Conservation (phyloP, 2,329 filamentous ascomycete species). For the Neonectria coccinea region DNA sequence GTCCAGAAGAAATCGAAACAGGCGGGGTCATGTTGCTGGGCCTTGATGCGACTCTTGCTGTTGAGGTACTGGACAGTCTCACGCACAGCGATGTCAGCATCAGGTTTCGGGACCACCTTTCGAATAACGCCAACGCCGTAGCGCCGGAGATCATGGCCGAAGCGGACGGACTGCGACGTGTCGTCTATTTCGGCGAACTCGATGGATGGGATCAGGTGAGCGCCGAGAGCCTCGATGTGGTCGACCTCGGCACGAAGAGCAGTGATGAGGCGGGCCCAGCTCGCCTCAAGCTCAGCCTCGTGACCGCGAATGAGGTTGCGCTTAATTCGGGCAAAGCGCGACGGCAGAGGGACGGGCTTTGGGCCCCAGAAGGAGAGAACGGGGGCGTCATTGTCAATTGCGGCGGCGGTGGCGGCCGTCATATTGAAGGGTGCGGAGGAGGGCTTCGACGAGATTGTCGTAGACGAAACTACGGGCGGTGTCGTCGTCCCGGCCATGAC, state of each 20-base stretch:
- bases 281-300: constrained; percentile 65
- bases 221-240: constrained; percentile 63
- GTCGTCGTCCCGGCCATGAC: not conserved
- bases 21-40: constrained; percentile 64
- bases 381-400: constrained; percentile 59
- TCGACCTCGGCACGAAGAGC: constrained; percentile 64
- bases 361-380: constrained; percentile 69
- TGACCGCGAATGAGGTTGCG: constrained; percentile 64
- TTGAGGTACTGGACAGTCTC: constrained; percentile 68
- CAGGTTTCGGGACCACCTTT: constrained; percentile 68
- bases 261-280: constrained; percentile 65
- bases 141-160: constrained; percentile 68
- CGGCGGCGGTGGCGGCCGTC: constrained; percentile 32
- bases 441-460: constrained; percentile 21
- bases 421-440: constrained; percentile 28
- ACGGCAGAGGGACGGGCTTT: constrained; percentile 68
- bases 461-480: constrained; percentile 11
- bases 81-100: constrained; percentile 69
- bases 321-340: constrained; percentile 69
- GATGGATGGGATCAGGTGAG: constrained; percentile 67
- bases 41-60: constrained; percentile 45
- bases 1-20: constrained; percentile 83
- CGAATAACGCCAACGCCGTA: constrained; percentile 75
- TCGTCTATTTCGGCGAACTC: constrained; percentile 64
- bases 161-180: constrained; percentile 62